Percentiles rank a stretch among this genome's conserved stretches.
phyloP scores from a whole-genome alignment of 208 protist genomes.

The Naegleria fowleri region DNA sequence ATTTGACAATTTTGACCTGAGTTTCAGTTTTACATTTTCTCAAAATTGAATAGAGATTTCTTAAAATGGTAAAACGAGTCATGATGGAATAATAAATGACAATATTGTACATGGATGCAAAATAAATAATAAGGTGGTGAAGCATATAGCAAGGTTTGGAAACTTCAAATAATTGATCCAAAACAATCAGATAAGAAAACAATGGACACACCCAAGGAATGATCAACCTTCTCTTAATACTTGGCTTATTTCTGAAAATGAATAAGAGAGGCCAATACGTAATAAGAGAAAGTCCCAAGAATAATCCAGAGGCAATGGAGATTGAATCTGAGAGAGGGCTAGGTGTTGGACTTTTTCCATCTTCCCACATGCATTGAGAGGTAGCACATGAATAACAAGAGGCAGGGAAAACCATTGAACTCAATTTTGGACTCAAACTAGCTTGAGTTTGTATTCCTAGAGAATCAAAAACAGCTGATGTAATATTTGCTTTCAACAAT shows the following conservation, averaged over 20 bases:
- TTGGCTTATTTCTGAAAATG: neutral
- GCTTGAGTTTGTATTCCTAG: no score
- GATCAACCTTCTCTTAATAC: neutral
- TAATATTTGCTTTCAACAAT: neutral
- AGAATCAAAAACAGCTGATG: neutral
- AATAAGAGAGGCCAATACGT: neutral
- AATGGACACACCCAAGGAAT: neutral
- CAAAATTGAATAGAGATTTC: neutral
- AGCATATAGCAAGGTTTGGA: neutral
- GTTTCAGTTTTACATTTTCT: neutral
- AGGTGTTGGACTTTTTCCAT: neutral
- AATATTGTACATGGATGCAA: neutral
- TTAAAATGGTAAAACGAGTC: neutral
- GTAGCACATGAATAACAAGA: neutral
- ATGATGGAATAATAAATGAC: neutral
- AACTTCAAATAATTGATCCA: neutral
- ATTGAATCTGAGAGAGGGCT: neutral
- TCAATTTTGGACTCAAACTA: neutral
- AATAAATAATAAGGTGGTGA: neutral
- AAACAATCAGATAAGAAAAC: neutral
- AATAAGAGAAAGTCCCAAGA: neutral
- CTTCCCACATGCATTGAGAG: neutral
- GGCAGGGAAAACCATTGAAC: neutral
- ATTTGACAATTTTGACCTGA: neutral
- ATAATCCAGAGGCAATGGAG: neutral